A percentile compares a stretch with the other conserved stretches of the same genome.
These are phyloP conservation scores for Peronospora destructor DNA, from an alignment of 352 stramenopile genomes.

Conservation along the genomic window DNA sequence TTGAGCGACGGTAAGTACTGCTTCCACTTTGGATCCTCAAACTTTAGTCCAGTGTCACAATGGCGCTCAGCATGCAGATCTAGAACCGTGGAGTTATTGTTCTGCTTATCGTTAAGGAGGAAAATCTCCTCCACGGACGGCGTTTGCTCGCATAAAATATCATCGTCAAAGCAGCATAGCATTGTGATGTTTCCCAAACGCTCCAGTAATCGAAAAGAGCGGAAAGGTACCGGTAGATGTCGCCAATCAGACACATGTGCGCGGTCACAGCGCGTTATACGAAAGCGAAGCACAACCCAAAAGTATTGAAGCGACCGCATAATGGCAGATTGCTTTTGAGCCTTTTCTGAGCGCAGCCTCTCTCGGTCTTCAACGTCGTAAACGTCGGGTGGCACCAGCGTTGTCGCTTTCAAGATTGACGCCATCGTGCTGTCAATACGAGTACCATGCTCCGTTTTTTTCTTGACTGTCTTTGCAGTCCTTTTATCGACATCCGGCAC, in stretches of 20 bases:
- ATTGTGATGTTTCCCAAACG: conserved; percentile 80
- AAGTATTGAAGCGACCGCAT: conserved; percentile 73
- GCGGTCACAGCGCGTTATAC: conserved; percentile 40
- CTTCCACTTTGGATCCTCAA: conserved; percentile 83
- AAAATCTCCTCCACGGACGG: conserved; percentile 83
- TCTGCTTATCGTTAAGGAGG: conserved; percentile 66
- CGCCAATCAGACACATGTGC: conserved; percentile 41
- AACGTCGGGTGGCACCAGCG: conserved; percentile 38
- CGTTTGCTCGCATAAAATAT: conserved; percentile 77
- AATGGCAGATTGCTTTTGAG: conserved; percentile 54
- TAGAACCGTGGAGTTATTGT: conserved; percentile 55
- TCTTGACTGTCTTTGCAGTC: conserved; percentile 8
- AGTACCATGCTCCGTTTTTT: conserved; percentile 1
- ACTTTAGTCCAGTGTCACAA: conserved; percentile 75
- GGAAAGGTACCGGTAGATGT: conserved; percentile 55
- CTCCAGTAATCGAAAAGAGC: conserved; percentile 72
- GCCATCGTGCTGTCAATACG: conserved; percentile 27
- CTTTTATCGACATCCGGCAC: background rate
- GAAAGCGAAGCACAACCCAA: conserved; percentile 57
- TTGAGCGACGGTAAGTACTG: conserved; percentile 75
- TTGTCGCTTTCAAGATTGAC: conserved; percentile 26
- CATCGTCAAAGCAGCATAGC: conserved; percentile 84
- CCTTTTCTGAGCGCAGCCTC: conserved; percentile 65
- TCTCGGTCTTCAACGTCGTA: conserved; percentile 83
- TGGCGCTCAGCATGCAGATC: conserved; percentile 68